phyloP scores from a whole-genome alignment of 1,284 basidiomycete species.

The Rhodotorula sp. region DNA sequence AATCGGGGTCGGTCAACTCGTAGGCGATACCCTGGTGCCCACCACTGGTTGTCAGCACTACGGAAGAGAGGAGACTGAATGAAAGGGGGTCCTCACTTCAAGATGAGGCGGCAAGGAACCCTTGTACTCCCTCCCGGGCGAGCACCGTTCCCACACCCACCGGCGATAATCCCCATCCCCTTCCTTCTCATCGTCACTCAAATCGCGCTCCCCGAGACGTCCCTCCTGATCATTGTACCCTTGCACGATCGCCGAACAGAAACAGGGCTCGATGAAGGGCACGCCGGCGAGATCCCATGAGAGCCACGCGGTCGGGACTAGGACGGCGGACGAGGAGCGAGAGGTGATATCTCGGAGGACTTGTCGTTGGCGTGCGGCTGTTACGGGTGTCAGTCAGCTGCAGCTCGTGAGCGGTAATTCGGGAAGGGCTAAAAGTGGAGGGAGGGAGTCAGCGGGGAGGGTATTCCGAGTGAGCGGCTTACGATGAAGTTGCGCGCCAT shows the following conservation, averaged over 20 bases:
- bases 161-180: conserved; percentile 18
- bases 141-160: conserved; percentile 29
- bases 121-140: conserved; percentile 15
- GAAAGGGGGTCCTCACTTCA: conserved; percentile 11
- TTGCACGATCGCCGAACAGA: conserved; percentile 19
- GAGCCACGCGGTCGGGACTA: conserved; percentile 19
- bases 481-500: conserved; percentile 24
- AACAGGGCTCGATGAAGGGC: conserved; percentile 28
- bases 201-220: neutral
- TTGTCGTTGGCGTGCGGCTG: conserved; percentile 13
- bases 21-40: conserved; percentile 31
- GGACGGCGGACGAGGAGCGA: conserved; percentile 11
- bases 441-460: neutral
- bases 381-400: neutral
- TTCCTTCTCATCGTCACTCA: neutral
- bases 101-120: conserved; percentile 25
- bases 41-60: neutral
- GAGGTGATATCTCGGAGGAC: neutral
- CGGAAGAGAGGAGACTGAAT: neutral
- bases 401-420: no score
- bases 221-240: conserved; percentile 24
- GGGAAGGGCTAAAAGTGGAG: neutral
- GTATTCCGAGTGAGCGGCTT: neutral
- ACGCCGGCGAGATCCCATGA: conserved; percentile 29
- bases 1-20: conserved; percentile 5